Percentiles rank a stretch among this genome's conserved stretches.
These are phyloP conservation scores for Cicer bijugum DNA, from an alignment of 306 rosid genomes.

Conservation along the genomic window DNA sequence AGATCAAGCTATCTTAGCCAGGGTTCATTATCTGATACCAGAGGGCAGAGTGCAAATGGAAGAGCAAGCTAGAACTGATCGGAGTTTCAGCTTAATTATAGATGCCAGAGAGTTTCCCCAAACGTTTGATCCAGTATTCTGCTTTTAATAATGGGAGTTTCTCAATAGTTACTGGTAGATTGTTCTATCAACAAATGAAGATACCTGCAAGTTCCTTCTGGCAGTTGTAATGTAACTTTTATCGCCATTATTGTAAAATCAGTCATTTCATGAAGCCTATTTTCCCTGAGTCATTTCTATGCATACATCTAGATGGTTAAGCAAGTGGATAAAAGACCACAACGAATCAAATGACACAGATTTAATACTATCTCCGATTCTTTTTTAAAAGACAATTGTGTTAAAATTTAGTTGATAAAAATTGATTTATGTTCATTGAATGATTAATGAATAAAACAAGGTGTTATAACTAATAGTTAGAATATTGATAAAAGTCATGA, in stretches of 20 bases:
- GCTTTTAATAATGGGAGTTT: conserved; percentile 23
- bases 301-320: conserved; percentile 4
- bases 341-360: not conserved
- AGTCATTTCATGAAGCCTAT: conserved; percentile 30
- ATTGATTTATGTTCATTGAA: too few relatives aligned
- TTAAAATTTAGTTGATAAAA: too few relatives aligned
- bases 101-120: conserved; percentile 37
- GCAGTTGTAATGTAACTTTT: conserved; percentile 40
- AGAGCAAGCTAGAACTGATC: conserved; percentile 68
- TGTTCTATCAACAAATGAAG: conserved; percentile 41
- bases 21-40: conserved; percentile 67
- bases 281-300: conserved; percentile 10
- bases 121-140: conserved; percentile 28
- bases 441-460: too few relatives aligned
- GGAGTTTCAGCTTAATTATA: conserved; percentile 25
- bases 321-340: not conserved
- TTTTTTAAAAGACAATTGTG: too few relatives aligned
- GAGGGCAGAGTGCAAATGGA: conserved; percentile 73
- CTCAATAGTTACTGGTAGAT: conserved; percentile 38
- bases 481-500: too few relatives aligned
- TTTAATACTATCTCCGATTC: too few relatives aligned
- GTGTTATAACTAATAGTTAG: too few relatives aligned
- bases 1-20: conserved; percentile 71
- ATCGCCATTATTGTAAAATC: conserved; percentile 44
- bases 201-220: conserved; percentile 43